Conservation (phyloP, 805 yeast genomes). For the Lachancea kluyveri region DNA sequence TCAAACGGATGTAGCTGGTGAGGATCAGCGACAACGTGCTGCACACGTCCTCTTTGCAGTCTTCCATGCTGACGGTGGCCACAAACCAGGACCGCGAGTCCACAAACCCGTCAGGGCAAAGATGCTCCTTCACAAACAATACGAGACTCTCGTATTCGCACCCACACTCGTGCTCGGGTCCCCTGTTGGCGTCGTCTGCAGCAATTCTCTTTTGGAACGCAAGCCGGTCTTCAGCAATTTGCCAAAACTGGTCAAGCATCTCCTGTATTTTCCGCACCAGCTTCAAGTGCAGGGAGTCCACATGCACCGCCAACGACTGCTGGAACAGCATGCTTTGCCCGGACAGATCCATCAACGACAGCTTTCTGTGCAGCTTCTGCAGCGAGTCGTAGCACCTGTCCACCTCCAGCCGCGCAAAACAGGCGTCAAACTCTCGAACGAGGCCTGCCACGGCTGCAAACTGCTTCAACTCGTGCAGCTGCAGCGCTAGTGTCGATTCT, state of each 20-base stretch:
- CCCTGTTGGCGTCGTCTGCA: conserved; percentile 11
- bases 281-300: conserved; percentile 24
- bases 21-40: conserved; percentile 11
- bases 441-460: conserved; percentile 18
- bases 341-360: conserved; percentile 12
- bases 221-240: conserved; percentile 9
- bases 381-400: conserved; percentile 30
- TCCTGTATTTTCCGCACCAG: conserved; percentile 16
- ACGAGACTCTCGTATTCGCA: conserved; percentile 18
- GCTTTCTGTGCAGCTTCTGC: conserved; percentile 20
- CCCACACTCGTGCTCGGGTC: conserved; percentile 9
- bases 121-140: conserved; percentile 12
- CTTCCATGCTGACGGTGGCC: conserved; percentile 17
- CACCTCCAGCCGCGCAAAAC: conserved; percentile 23
- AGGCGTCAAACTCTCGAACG: conserved; percentile 25
- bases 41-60: conserved; percentile 19
- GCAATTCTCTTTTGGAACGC: conserved; percentile 8
- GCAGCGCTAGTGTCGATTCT: conserved; percentile 16
- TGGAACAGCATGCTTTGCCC: conserved; percentile 23
- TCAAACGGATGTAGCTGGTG: conserved; percentile 14
- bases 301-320: conserved; percentile 20
- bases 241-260: conserved; percentile 23
- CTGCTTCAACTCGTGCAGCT: conserved; percentile 16
- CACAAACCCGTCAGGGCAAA: conserved; percentile 14
- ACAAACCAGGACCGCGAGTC: conserved; percentile 24